Percentiles rank a stretch among this genome's conserved stretches.
Evolutionary conservation across 2,329 filamentous ascomycete genomes (phyloP).

Genomic region (Ophioceras dolichostomum): DNA sequence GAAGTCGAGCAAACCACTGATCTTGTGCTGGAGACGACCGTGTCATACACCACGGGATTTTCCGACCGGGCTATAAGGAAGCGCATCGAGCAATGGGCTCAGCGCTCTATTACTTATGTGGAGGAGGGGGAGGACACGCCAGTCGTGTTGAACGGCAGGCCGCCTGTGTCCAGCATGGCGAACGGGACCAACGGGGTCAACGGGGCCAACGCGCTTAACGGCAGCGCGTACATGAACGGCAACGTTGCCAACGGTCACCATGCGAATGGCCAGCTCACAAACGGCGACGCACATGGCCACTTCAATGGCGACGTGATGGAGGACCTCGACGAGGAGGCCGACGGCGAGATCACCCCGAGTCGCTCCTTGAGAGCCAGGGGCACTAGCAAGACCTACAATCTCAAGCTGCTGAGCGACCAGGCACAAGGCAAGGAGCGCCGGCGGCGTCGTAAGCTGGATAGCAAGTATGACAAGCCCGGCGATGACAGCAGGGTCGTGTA

Average conservation of each 20-base stretch:
- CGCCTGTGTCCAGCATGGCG: no score
- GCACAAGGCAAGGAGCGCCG: conserved; percentile 37
- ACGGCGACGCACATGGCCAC: conserved; percentile 8
- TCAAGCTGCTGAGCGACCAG: conserved; percentile 46
- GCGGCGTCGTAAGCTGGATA: conserved; percentile 24
- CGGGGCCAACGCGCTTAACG: no score
- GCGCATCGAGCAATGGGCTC: conserved; percentile 26
- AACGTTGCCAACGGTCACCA: conserved; percentile 1
- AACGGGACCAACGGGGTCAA: no score
- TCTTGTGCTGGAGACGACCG: conserved; percentile 35
- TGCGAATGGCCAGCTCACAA: conserved; percentile 6
- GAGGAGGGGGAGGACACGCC: conserved; percentile 22
- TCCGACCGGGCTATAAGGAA: conserved; percentile 15
- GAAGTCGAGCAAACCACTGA: conserved; percentile 20
- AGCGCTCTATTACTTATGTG: conserved; percentile 29
- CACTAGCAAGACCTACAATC: conserved; percentile 41
- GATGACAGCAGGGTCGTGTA: conserved; percentile 30
- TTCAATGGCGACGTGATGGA: conserved; percentile 3
- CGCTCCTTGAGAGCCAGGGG: conserved; percentile 35
- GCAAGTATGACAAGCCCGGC: conserved; percentile 10
- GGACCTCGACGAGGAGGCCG: conserved; percentile 21
- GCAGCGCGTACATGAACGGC: conserved; percentile 5
- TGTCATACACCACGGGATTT: conserved; percentile 31
- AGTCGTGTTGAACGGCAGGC: conserved; percentile 14
- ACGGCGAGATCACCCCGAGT: conserved; percentile 37